Evolutionary conservation across 495 filamentous ascomycete species (phyloP).

Genomic region (Neurospora sublineolata): DNA sequence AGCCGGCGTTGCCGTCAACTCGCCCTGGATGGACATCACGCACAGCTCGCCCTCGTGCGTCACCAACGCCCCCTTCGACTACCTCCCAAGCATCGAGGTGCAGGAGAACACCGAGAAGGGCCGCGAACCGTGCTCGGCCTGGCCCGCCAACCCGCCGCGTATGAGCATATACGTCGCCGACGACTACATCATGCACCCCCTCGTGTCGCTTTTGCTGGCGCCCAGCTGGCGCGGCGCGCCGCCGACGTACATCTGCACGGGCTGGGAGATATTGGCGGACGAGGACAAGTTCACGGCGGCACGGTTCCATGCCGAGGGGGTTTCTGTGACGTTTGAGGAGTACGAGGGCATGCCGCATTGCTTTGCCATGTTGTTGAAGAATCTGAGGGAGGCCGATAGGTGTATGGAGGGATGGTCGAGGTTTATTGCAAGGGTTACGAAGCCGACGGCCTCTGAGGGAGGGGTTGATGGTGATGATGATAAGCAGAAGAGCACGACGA

Average conservation of each 20-base stretch:
- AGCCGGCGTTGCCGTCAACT: conserved; percentile 51
- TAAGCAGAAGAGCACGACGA: not conserved
- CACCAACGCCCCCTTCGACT: conserved; percentile 57
- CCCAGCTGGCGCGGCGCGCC: conserved; percentile 56
- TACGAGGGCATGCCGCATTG: conserved; percentile 88
- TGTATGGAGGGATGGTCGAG: conserved; percentile 46
- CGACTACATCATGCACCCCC: conserved; percentile 54
- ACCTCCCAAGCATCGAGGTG: conserved; percentile 44
- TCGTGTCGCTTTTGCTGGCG: conserved; percentile 58
- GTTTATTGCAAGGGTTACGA: conserved; percentile 39
- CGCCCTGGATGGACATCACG: conserved; percentile 69
- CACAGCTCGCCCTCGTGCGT: conserved; percentile 60
- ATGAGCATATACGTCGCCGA: conserved; percentile 58
- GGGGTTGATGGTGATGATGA: not conserved
- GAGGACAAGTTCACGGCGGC: conserved; percentile 54
- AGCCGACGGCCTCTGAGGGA: conserved; percentile 25
- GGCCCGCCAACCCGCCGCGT: conserved; percentile 63
- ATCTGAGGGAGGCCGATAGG: conserved; percentile 31
- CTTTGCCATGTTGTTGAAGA: conserved; percentile 55
- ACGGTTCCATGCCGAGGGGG: conserved; percentile 48
- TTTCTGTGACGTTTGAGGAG: conserved; percentile 55
- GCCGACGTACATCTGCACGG: conserved; percentile 63
- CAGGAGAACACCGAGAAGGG: conserved; percentile 17
- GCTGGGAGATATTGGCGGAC: conserved; percentile 70
- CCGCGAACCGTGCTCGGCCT: conserved; percentile 49